Percentiles rank a stretch among this genome's conserved stretches.
These are phyloP conservation scores for Marasmius oreades DNA, from an alignment of 1,284 basidiomycete species.

Conservation along the genomic window DNA sequence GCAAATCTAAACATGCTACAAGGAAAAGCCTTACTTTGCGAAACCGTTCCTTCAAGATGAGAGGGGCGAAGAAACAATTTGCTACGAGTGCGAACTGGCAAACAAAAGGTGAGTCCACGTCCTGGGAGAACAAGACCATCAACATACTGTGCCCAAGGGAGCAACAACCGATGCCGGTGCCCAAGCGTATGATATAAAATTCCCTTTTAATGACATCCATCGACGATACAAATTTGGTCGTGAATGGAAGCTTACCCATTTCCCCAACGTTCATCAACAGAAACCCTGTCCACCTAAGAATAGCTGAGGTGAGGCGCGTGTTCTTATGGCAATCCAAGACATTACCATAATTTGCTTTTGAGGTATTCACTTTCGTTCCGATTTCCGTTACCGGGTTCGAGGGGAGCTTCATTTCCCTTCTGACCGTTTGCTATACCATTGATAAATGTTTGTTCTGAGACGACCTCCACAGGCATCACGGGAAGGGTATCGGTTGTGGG, in stretches of 20 bases:
- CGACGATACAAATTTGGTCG: conserved; percentile 44
- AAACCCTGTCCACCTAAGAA: conserved; percentile 91
- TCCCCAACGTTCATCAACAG: conserved; percentile 90
- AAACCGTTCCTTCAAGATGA: conserved; percentile 80
- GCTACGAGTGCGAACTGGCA: conserved; percentile 83
- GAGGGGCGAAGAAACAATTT: conserved; percentile 91
- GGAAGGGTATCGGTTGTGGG: background rate
- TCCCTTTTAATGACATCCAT: conserved; percentile 46
- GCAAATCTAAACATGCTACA: background rate
- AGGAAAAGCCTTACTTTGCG: conserved; percentile 45
- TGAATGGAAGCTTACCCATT: conserved; percentile 88
- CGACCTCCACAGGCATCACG: conserved; percentile 12
- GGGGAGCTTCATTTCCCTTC: background rate
- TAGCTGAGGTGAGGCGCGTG: background rate
- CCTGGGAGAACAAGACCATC: background rate
- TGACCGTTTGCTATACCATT: background rate
- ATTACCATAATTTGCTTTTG: conserved; percentile 77
- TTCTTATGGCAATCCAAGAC: conserved; percentile 5
- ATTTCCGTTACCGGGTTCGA: conserved; percentile 15
- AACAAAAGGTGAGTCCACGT: conserved; percentile 11
- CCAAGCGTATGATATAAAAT: conserved; percentile 81
- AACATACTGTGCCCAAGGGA: conserved; percentile 84
- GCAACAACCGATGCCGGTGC: conserved; percentile 76
- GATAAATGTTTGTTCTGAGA: background rate
- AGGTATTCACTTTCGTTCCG: conserved; percentile 69